Evolutionary conservation across 495 filamentous ascomycete genomes (phyloP), one percentile per base, ranked within the genome.

Genomic region (Parachaetomium inaequale): DNA sequence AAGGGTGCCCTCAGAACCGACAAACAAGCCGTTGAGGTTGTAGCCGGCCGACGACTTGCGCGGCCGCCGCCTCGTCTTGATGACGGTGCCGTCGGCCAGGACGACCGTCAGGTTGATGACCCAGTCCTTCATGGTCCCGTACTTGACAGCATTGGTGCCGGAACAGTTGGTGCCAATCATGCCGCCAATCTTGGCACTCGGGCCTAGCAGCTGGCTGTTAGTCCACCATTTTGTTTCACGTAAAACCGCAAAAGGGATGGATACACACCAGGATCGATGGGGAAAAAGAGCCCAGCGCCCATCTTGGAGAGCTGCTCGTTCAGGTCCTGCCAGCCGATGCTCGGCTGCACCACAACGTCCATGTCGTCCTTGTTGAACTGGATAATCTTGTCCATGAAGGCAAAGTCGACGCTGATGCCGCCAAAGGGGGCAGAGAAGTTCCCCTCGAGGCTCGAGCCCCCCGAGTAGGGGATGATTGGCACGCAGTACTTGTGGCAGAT

Each of bases 271-370:
- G 91, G 91, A 67, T 95, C 91, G 17, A 92, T 84, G 0, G 93
- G 93, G 72, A 97, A 95, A 77, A 96, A 96, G 15, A 96, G 84
- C 2, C 90, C 90, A 21, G 80, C 85, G 46, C 82, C 78, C 70
- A 86, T 86, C 68, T 83, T 76, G 8, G 76, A 82, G 58, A 97
- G 83, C 68, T 90, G 76, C 61, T 88, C 84, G 69, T 96, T 96
- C 51, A 97, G 75, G 47, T 88, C 83, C 85, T 93, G 91, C 91
- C 92, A 97, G n/a, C 87, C 85, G 42, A 97, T 89, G 11, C 86
- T 87, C 3, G 93, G 93, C 68, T 96, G 93, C 10, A 96, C 92
- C 7, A 94, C 88, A 61, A 96, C 79, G 68, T 97, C 93, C 88
- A 96, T 88, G 72, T 97, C 93, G 6, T 88, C 87, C 56, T 89